phyloP scores from a whole-genome alignment of 1,284 basidiomycete genomes.

The Neolentinus lepideus region DNA sequence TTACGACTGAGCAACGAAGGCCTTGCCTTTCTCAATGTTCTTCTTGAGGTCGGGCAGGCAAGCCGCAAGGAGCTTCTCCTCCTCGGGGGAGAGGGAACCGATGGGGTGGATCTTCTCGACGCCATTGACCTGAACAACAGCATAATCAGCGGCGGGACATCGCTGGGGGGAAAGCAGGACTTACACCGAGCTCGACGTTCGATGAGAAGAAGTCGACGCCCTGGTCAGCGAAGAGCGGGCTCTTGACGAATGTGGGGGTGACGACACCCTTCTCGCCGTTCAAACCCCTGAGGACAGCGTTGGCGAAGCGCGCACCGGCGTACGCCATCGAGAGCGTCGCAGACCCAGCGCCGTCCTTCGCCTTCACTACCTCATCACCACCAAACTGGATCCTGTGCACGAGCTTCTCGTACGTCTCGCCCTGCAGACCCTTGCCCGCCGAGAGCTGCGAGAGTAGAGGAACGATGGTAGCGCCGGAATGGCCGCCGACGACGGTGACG shows the following conservation, averaged over 20 bases:
- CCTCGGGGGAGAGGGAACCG: slow-evolving; percentile 69
- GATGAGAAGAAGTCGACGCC: slow-evolving; percentile 90
- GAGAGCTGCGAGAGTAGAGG: slow-evolving; percentile 85
- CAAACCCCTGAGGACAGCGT: slow-evolving; percentile 77
- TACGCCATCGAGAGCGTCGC: slow-evolving; percentile 91
- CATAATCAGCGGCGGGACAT: slow-evolving; percentile 4
- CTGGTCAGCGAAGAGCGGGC: slow-evolving; percentile 74
- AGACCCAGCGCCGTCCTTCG: slow-evolving; percentile 83
- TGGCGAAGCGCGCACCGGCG: slow-evolving; percentile 87
- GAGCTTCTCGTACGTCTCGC: slow-evolving; percentile 64
- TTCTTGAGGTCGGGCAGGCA: slow-evolving; percentile 92
- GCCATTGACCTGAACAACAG: slow-evolving; percentile 59
- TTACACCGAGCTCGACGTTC: slow-evolving; percentile 84
- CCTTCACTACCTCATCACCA: slow-evolving; percentile 90
- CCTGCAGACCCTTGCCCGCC: slow-evolving; percentile 58
- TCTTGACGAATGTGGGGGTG: slow-evolving; percentile 86
- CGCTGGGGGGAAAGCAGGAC: slow-evolving; percentile 21
- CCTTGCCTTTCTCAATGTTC: slow-evolving; percentile 94
- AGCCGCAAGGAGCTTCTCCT: slow-evolving; percentile 82
- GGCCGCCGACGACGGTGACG: slow-evolving; percentile 92
- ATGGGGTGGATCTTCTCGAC: slow-evolving; percentile 86
- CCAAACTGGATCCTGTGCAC: slow-evolving; percentile 94
- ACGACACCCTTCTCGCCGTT: slow-evolving; percentile 83
- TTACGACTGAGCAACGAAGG: slow-evolving; percentile 45
- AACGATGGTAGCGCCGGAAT: slow-evolving; percentile 95